Evolutionary conservation across 371 early-diverging fungal genomes (phyloP), one percentile per base, ranked within the genome.

Genomic region (Aphelidium insulamus): DNA sequence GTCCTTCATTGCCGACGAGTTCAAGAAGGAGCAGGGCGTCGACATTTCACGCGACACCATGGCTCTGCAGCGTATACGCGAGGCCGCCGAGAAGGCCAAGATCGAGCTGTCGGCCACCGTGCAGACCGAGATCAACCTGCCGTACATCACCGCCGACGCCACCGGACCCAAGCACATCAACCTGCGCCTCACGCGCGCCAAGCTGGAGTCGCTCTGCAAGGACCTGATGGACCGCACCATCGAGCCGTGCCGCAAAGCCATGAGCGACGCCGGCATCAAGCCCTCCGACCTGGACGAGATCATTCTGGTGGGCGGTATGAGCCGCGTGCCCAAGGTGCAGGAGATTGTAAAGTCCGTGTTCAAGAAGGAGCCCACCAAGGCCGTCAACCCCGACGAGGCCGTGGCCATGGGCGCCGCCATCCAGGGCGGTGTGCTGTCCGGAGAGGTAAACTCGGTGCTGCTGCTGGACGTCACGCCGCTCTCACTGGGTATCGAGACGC

Each of bases 261-360:
- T 98, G 42, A 79, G 78, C 58, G 99, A 99, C 59, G 97, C 97
- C 25, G 74, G 76, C 31, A 62, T 97, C 15, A 36, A 52, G 25
- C 55, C 65, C 37, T 69, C 49, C 34, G 81, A 85, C 17, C 76
- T 99, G 39, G 67, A 75, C 46, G 95, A 98, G 52, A 87, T 98
- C 21, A 83, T 99, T 41, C 62, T 99, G 38, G 99, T 99, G 27
- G 99, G 99, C 48, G 99, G 99, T 48, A 92, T 92, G 94, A 81
- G 92, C 23, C 77, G 97, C 49, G 83, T 97, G 66, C 98, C 98
- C 44, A 85, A 80, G 59, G 92, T 99, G 15, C 66, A 85, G 43
- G 84, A 86, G 37, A 69, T 80, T 1, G 97, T 97, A 52, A 79
- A 80, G 57, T 37, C 49, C 17, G 58, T 85, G 37, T 98, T 98